Base-by-base conservation (phyloP, 805 yeast genomes). In the Ogataea naganishii region DNA sequence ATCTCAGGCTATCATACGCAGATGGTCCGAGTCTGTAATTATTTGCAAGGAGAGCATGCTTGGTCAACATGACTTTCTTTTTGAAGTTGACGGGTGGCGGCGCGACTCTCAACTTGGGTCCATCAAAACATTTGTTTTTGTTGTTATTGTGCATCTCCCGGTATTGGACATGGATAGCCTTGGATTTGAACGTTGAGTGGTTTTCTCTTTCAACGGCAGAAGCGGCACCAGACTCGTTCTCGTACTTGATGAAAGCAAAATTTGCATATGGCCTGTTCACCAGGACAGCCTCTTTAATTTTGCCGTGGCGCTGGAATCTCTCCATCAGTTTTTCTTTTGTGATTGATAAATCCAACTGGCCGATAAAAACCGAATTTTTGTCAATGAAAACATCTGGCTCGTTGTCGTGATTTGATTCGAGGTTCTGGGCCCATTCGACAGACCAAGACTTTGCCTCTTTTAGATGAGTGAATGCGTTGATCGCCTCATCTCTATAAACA, bases 391-490 rank as follows among this genome's bases (percentile, higher is more conserved):
- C 56, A 21, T 56, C 61, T 5, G 58, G 57, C 21, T 49, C 48
- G 10, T 30, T 37, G n/a, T 41, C 45, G 16, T 46, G 49, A 21
- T 51, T 56, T 20, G 66, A 69, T 27, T 75, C 86, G 26, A 84
- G 65, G 46, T 84, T 84, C 55, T 83, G 88, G 0, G 92, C 85
- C 95, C 95, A 84, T 44, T 80, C 85, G 24, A 79, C 80, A 25
- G 58, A 58, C 67, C 75, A 74, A n/a, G 57, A 53, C 6, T 63
- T 56, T 26, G 67, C 68, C 10, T 67, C 63, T 40, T 79, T 68
- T 37, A 80, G 60, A 42, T 67, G 70, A 3, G 92, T 86, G 60
- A 72, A 84, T 0, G 94, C 94, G 45, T 81, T 67, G 26, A 83
- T 81, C 9, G 95, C 95, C 52, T 85, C 95, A 49, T 82, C 94